These are phyloP conservation scores for Penicillium sumatraense DNA, from an alignment of 2,329 filamentous ascomycete genomes.

Conservation along the genomic window DNA sequence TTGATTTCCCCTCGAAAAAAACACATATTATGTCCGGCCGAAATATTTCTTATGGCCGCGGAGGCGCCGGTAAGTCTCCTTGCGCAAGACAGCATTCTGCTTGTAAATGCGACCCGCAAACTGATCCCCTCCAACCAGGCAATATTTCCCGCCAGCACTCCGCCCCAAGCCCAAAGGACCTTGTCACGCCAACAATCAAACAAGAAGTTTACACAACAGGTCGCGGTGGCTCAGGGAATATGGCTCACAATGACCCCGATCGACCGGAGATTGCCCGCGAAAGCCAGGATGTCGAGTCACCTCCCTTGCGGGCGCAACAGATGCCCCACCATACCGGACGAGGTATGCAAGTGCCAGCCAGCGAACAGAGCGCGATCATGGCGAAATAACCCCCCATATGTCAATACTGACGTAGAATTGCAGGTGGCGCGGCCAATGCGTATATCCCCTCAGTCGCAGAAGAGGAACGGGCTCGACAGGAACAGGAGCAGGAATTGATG, in stretches of 20 bases:
- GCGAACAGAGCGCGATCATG: too few relatives aligned
- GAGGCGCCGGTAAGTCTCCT: constrained; percentile 66
- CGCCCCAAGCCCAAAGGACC: constrained; percentile 62
- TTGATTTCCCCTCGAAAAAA: not conserved
- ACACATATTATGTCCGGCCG: constrained; percentile 26
- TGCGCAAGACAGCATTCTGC: not conserved
- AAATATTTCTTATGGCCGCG: constrained; percentile 70
- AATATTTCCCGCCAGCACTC: constrained; percentile 66
- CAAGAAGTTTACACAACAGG: constrained; percentile 84
- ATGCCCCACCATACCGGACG: constrained; percentile 47
- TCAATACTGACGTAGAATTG: constrained; percentile 6
- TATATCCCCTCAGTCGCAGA: constrained; percentile 34
- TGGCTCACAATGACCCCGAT: constrained; percentile 74
- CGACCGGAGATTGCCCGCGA: constrained; percentile 71
- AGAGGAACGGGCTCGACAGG: constrained; percentile 29
- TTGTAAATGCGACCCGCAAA: not conserved
- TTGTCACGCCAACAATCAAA: constrained; percentile 84
- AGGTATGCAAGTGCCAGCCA: constrained; percentile 36
- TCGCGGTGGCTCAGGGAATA: constrained; percentile 86
- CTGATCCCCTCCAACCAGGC: constrained; percentile 40
- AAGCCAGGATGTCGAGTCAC: constrained; percentile 78
- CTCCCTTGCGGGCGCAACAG: constrained; percentile 42
- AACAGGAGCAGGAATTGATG: constrained; percentile 40
- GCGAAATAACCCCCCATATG: too few relatives aligned
- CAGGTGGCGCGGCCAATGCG: constrained; percentile 44